Percentiles rank a stretch among this genome's conserved stretches.
Conservation (phyloP, 345 rosid genomes). For the Murraya paniculata region DNA sequence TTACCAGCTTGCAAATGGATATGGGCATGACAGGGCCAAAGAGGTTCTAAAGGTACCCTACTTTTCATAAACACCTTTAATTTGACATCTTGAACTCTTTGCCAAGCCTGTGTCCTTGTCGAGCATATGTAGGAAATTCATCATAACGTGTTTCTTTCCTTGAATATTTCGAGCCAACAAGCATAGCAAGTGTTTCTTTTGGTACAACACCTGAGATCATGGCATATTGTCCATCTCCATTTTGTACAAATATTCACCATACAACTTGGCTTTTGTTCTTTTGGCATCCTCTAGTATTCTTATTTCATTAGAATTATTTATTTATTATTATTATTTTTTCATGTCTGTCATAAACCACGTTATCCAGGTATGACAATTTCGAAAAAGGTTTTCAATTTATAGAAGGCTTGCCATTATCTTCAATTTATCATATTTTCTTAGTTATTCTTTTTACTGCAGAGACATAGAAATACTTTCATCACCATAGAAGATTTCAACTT, state of each 20-base stretch:
- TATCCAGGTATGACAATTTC: neutral
- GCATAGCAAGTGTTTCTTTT: neutral
- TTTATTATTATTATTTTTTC: neutral
- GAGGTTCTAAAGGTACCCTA: conserved; percentile 58
- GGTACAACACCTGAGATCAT: neutral
- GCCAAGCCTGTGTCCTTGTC: neutral
- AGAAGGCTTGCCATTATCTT: neutral
- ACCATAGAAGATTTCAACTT: conserved; percentile 60
- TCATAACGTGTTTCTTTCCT: neutral
- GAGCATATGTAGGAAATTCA: neutral
- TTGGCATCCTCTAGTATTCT: neutral
- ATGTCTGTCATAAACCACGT: neutral
- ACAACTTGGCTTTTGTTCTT: neutral
- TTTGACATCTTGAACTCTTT: neutral
- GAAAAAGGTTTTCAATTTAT: neutral
- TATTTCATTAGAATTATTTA: neutral
- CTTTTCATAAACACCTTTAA: neutral
- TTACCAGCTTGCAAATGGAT: conserved; percentile 72
- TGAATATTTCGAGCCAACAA: neutral
- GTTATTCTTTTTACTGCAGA: conserved; percentile 37
- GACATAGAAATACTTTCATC: conserved; percentile 54
- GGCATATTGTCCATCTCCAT: neutral
- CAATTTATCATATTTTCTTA: neutral
- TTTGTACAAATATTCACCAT: neutral
- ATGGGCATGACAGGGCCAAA: conserved; percentile 52